Evolutionary conservation across 208 protist genomes (phyloP).

Genomic region (Novymonas esmeraldas): DNA sequence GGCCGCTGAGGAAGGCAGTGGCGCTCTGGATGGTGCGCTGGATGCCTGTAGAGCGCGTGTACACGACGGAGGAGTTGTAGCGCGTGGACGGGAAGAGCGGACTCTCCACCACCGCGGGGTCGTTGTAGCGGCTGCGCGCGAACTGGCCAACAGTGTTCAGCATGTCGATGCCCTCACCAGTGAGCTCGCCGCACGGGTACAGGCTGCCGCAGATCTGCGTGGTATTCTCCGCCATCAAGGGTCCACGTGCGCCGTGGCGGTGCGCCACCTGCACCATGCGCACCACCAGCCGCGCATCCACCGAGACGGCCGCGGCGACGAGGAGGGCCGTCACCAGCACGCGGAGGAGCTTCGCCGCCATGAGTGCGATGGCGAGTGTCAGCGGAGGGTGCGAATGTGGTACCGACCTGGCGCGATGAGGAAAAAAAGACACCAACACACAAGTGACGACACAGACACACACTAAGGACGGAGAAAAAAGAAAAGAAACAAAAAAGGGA

Average conservation of each 20-base stretch:
- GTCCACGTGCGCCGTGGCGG: conserved; percentile 44
- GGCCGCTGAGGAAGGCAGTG: conserved; percentile 45
- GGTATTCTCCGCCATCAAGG: conserved; percentile 30
- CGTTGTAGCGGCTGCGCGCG: conserved; percentile 48
- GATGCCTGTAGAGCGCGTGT: conserved; percentile 56
- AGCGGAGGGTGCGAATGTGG: no score
- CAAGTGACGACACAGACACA: neutral
- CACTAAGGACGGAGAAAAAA: no score
- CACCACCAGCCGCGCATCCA: conserved; percentile 29
- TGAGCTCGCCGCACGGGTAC: conserved; percentile 53
- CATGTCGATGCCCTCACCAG: conserved; percentile 38
- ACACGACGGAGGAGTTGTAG: conserved; percentile 56
- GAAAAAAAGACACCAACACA: conserved; percentile 13
- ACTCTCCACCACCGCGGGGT: conserved; percentile 34
- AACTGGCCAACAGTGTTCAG: conserved; percentile 37
- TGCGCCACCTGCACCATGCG: conserved; percentile 53
- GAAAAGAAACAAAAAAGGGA: neutral
- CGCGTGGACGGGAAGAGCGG: conserved; percentile 38
- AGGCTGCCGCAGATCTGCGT: conserved; percentile 36
- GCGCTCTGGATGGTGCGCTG: conserved; percentile 66
- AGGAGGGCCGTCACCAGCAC: conserved; percentile 19
- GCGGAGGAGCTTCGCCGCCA: neutral
- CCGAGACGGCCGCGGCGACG: conserved; percentile 13
- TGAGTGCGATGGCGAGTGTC: no score
- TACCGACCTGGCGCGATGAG: no score